Evolutionary conservation across 805 yeast species (phyloP), one percentile per base, ranked within the genome.

Genomic region (Cyberlindnera samutprakarnensis): DNA sequence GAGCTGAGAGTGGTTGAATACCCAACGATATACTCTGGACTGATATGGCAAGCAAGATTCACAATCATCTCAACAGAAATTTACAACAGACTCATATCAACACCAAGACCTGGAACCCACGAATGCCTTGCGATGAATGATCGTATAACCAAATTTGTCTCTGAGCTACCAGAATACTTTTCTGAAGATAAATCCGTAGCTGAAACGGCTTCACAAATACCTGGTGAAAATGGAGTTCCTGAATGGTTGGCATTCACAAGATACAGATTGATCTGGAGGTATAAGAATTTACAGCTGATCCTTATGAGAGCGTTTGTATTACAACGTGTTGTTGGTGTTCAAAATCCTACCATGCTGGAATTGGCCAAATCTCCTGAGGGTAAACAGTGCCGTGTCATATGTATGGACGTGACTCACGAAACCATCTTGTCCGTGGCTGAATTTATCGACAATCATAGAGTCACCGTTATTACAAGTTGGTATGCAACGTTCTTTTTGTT

Each of bases 401-500:
- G 78, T 51, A 48, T 69, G 10, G 64, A 59, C 14, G 66, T 69
- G 23, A 72, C 82, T 3, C 65, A 65, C 32, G 70, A 65, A 18
- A 71, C 78, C 1, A 70, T 78, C 12, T 34, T 54, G 24, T 66
- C 77, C 7, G 70, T 76, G 7, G 54, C 62, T 16, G 58, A 56
- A 18, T 72, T 57, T 39, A 46, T 54, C 15, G 42, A 43, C 17
- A 56, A 53, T 23, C 48, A 57, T 30, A 55, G 56, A 9, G 36
- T 64, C 14, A 62, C 72, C n/a, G 64, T 68, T 17, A 57, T 74
- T 19, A 62, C 72, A 11, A 66, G 72, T 18, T 77, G 84, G 84
- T 72, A 75, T 52, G 71, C 79, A 5, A 70, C 75, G 0, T 77
- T 72, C 46, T 78, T 72, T 49, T 41, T 75, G 11, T 75, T 76